Evolutionary conservation across 495 filamentous ascomycete species (phyloP).

Genomic region (Annulohypoxylon maeteangense): DNA sequence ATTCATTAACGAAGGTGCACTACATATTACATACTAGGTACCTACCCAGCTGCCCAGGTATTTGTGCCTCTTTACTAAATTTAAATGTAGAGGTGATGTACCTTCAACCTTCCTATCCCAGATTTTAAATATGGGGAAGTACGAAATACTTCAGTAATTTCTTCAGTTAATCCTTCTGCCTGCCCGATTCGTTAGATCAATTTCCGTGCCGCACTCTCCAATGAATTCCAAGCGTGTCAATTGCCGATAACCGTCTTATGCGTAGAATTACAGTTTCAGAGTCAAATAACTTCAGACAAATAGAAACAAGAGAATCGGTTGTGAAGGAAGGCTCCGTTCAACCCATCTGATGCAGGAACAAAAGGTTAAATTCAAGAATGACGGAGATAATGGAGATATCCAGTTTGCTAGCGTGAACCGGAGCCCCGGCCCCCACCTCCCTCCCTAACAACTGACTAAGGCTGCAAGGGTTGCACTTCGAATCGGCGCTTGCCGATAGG

Average conservation of each 20-base stretch:
- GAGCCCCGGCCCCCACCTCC: constrained; percentile 1
- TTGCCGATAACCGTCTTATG: neutral
- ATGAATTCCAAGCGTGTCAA: neutral
- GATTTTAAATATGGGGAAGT: constrained; percentile 15
- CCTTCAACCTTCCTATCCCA: constrained; percentile 18
- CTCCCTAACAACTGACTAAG: neutral
- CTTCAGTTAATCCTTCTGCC: constrained; percentile 9
- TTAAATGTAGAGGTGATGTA: constrained; percentile 2
- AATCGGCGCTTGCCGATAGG: constrained; percentile 11
- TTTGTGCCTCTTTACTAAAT: neutral
- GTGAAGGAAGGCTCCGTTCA: neutral
- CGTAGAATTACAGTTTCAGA: constrained; percentile 2
- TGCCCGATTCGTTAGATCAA: constrained; percentile 2
- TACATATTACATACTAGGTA: too few species aligned
- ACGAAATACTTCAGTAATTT: constrained; percentile 6
- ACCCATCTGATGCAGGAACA: constrained; percentile 15
- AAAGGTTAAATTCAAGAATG: constrained; percentile 7
- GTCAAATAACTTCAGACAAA: neutral
- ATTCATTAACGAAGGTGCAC: neutral
- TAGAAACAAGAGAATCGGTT: neutral
- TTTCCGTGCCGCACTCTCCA: constrained; percentile 1
- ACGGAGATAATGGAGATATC: neutral
- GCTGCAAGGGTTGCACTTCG: neutral
- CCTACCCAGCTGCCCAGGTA: too few species aligned
- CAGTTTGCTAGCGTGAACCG: constrained; percentile 20